Base-by-base conservation (phyloP, 345 rosid genomes). In the Aurinia saxatilis region DNA sequence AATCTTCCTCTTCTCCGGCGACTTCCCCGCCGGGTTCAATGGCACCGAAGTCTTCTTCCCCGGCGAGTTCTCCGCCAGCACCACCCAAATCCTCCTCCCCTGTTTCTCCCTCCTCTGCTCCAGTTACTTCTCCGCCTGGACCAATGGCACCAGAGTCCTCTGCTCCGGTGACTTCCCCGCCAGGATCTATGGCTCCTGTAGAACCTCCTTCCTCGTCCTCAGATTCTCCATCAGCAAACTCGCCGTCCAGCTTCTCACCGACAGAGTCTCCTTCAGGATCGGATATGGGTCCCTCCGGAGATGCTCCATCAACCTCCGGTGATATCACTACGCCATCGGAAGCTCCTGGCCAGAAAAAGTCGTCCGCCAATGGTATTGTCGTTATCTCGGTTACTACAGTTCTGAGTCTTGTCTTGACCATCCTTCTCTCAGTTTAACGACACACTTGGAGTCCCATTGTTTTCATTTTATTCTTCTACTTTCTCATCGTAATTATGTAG, bases 1-100 rank as follows among this genome's bases (percentile, higher is more conserved):
- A 53, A 15, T 55, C 70, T 41, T 51, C 62, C 0, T 45, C 70
- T n/a, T 63, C 81, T 45, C 82, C 87, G 37, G 11, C 21, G 36
- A 39, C 44, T 18, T 54, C 74, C 1, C 69, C 70, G 1, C 73
- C 73, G 5, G 55, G 40, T 1, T 10, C 68, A 8, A 52, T 29
- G 54, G 0, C 67, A 5, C 74, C 74, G 11, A 37, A 55, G 1
- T 70, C 74, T 0, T 33, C 57, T 0, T 36, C 63, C 27, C 49
- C 71, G 29, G 1, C 1, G 13, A 23, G 15, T 46, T 53, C 74
- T 18, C 64, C 69, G 0, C 47, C 66, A 0, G 5, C 0, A 46
- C 0, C 61, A 27, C 73, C 73, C 7, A 18, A 13, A 8, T 45
- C 73, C 12, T 5, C 25, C 25, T 21, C 59, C 7, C 51, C 33